Conservation (phyloP, 192 early-diverging fungal species). For the Haplosporangium gracile region DNA sequence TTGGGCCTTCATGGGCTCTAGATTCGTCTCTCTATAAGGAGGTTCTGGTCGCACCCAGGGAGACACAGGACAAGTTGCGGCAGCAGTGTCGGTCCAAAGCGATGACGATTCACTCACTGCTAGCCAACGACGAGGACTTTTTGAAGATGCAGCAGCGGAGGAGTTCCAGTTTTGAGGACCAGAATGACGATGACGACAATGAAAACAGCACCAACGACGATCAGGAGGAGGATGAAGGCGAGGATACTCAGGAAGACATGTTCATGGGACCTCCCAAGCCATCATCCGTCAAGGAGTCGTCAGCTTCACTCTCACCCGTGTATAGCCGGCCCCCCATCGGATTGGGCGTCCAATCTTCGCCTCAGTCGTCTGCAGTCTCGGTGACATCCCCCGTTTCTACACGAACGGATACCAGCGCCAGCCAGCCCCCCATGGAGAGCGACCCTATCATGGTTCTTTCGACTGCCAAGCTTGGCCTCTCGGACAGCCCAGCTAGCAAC, state of each 20-base stretch:
- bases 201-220: background rate
- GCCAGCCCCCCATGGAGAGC: slow-evolving; percentile 10
- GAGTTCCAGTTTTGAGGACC: slow-evolving; percentile 18
- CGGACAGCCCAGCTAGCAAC: background rate
- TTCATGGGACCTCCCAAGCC: background rate
- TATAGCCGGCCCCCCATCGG: background rate
- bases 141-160: slow-evolving; percentile 28
- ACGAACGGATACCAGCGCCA: background rate
- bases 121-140: slow-evolving; percentile 50
- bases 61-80: slow-evolving; percentile 32
- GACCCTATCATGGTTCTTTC: slow-evolving; percentile 36
- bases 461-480: slow-evolving; percentile 16
- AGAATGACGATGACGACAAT: background rate
- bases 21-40: slow-evolving; percentile 13
- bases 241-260: background rate
- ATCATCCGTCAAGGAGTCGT: background rate
- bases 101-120: slow-evolving; percentile 52
- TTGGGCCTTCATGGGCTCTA: slow-evolving; percentile 36
- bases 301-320: background rate
- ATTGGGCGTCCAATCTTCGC: slow-evolving; percentile 1
- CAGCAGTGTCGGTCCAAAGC: slow-evolving; percentile 51
- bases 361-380: background rate
- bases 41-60: slow-evolving; percentile 17
- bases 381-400: background rate
- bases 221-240: background rate